Percentiles rank a stretch among this genome's conserved stretches.
Conservation (phyloP, 2,329 filamentous ascomycete species). For the Fusarium verrucosum region DNA sequence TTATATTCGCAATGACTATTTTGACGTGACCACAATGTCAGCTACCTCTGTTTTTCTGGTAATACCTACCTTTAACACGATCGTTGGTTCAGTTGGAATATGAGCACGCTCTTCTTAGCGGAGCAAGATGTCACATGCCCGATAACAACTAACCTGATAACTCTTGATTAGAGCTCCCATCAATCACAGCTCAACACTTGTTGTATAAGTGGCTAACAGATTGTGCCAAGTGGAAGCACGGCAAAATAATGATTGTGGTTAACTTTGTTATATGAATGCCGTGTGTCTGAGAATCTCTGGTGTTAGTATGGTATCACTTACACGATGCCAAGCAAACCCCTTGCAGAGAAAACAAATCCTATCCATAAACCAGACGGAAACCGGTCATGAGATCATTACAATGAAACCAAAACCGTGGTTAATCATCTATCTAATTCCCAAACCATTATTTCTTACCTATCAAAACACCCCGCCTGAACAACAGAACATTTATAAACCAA, state of each 20-base stretch:
- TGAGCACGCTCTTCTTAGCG: no score
- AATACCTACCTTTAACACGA: no score
- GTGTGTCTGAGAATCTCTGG: background rate
- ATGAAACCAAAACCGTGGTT: background rate
- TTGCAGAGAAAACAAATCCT: background rate
- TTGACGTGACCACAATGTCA: no score
- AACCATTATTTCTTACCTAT: no score
- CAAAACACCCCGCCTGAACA: rapidly evolving
- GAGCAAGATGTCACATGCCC: no score
- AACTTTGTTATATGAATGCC: background rate
- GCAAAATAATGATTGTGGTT: background rate
- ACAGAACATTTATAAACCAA: rapidly evolving
- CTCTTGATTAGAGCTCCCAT: no score
- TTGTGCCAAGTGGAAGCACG: background rate
- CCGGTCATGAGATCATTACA: background rate
- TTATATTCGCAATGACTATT: no score
- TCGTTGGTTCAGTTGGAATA: no score
- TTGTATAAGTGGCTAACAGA: background rate
- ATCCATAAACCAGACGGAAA: background rate
- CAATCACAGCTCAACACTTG: background rate
- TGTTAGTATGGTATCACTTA: background rate
- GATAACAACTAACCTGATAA: no score
- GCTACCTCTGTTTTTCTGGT: no score
- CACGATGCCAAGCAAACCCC: no score
- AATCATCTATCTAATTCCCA: background rate